Conservation (phyloP, 2,329 filamentous ascomycete genomes). For the Arachnopeziza araneosa region DNA sequence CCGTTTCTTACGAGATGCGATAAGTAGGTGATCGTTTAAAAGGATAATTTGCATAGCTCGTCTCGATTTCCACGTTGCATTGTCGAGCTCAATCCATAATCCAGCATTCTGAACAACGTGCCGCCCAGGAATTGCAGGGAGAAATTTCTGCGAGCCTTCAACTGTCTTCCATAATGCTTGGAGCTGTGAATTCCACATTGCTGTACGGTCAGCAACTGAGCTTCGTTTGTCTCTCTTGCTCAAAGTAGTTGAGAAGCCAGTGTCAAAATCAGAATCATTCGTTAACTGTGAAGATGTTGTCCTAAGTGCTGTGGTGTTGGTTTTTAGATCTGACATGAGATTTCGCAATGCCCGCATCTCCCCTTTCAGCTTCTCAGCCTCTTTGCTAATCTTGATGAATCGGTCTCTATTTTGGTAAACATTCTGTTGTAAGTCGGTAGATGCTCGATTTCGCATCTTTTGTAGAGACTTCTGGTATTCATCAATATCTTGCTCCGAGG, state of each 20-base stretch:
- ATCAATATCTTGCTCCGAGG: slow-evolving; percentile 30
- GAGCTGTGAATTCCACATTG: slow-evolving; percentile 64
- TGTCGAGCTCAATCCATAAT: slow-evolving; percentile 93
- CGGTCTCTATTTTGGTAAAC: slow-evolving; percentile 96
- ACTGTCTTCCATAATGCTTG: slow-evolving; percentile 86
- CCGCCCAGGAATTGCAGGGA: slow-evolving; percentile 83
- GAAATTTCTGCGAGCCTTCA: slow-evolving; percentile 95
- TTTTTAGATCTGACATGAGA: slow-evolving; percentile 87
- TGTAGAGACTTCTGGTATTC: slow-evolving; percentile 27
- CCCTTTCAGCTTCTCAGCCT: slow-evolving; percentile 93
- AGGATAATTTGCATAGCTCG: slow-evolving; percentile 87
- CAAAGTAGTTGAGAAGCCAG: slow-evolving; percentile 47
- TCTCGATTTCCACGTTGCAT: slow-evolving; percentile 91
- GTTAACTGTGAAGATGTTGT: slow-evolving; percentile 50
- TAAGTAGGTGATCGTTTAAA: slow-evolving; percentile 87
- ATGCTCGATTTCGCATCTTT: slow-evolving; percentile 29
- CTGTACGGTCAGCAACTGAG: slow-evolving; percentile 69
- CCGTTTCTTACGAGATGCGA: slow-evolving; percentile 90
- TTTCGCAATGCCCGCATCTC: slow-evolving; percentile 90
- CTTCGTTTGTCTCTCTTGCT: slow-evolving; percentile 79
- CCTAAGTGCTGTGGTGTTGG: slow-evolving; percentile 63
- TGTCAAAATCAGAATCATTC: slow-evolving; percentile 44
- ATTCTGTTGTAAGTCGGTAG: slow-evolving; percentile 78
- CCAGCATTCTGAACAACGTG: slow-evolving; percentile 92
- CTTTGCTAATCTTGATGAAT: slow-evolving; percentile 99